Base-by-base conservation (phyloP, 345 rosid genomes). In the Pistacia vera region DNA sequence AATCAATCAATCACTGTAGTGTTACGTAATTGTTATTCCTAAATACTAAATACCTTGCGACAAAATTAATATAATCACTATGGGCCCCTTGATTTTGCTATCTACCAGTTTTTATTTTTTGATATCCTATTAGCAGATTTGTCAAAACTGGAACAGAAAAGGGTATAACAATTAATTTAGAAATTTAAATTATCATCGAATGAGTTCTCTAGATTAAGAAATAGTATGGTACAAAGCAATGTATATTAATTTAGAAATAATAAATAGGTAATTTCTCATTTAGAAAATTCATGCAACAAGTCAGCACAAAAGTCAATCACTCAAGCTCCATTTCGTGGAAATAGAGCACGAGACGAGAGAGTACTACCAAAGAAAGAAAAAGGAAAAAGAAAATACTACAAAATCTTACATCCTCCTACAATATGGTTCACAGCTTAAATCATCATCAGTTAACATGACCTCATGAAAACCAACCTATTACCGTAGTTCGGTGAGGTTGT, bases 221-320 rank as follows among this genome's bases (percentile, higher is more conserved):
- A 25, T 25, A 25, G 25, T 25, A 25, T 25, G 25, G 25, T 25
- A 25, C 25, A 25, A 25, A 25, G 25, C 25, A 1, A 30, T 30
- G 33, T 30, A 30, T 46, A 46, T 46, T 46, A 46, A 5, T 46
- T 46, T 46, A 5, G 7, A 46, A 46, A 46, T 46, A 46, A 10
- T 46, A 46, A 46, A 46, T 30, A 46, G 51, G 51, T 7, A 7
- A 46, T 2, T 2, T 13, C 12, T 3, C 17, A 11, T 4, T 54
- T 1, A 5, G 5, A 3, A 4, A 54, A 3, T 54, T 2, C 57
- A 13, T 54, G 0, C 0, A 0, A 13, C 57, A 54, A 49, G 73
- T 76, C 81, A 63, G 46, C 70, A n/a, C 12, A 68, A 75, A 82
- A 79, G 72, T 79, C 83, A 73, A 76, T 48, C 63, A 51, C 48